phyloP scores from a whole-genome alignment of 2,329 filamentous ascomycete species.

The Ophiostoma fasciatum region DNA sequence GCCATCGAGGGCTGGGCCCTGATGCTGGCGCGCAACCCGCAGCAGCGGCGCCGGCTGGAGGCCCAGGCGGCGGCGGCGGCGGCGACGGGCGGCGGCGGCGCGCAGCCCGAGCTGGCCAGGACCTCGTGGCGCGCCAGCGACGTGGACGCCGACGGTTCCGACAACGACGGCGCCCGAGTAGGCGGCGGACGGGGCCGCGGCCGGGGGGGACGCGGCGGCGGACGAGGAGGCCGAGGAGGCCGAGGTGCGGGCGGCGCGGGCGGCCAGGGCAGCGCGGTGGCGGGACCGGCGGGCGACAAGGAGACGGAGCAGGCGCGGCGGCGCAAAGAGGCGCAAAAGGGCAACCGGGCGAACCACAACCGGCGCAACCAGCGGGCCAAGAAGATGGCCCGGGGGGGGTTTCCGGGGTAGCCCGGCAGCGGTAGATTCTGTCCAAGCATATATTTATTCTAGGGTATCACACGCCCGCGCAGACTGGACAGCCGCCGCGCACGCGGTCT shows the following conservation, averaged over 20 bases:
- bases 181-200: background rate
- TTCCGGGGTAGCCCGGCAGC: slow-evolving; percentile 12
- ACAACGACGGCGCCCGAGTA: slow-evolving; percentile 30
- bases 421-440: background rate
- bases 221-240: slow-evolving; percentile 31
- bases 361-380: slow-evolving; percentile 54
- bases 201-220: slow-evolving; percentile 24
- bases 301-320: slow-evolving; percentile 57
- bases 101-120: slow-evolving; percentile 48
- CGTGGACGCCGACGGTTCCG: slow-evolving; percentile 39
- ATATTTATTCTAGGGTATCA: background rate
- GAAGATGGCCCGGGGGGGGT: slow-evolving; percentile 47
- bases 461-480: slow-evolving; percentile 35
- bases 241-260: slow-evolving; percentile 34
- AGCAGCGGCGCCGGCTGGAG: slow-evolving; percentile 55
- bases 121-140: slow-evolving; percentile 49
- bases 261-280: slow-evolving; percentile 40
- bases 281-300: slow-evolving; percentile 51
- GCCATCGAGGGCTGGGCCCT: slow-evolving; percentile 87
- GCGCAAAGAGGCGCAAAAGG: slow-evolving; percentile 71
- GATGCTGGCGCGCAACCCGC: slow-evolving; percentile 64
- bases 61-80: slow-evolving; percentile 46
- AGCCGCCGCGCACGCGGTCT: slow-evolving; percentile 52
- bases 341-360: slow-evolving; percentile 73
- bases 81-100: slow-evolving; percentile 50